Conservation (phyloP, 257 asterid genomes). For the Nicotiana benthamiana region DNA sequence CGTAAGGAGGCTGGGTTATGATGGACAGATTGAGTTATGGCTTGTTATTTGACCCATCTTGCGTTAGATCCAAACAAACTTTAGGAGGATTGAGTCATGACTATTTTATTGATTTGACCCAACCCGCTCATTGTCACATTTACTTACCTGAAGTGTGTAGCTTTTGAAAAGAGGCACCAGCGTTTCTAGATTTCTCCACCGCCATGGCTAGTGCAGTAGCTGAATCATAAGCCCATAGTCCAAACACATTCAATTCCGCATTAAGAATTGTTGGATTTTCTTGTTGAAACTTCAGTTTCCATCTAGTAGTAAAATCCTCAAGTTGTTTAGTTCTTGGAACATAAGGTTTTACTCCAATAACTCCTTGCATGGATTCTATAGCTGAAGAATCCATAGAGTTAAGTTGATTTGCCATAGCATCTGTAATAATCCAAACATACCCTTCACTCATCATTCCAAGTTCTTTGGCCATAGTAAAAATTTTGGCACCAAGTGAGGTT, state of each 20-base stretch:
- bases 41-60: neutral
- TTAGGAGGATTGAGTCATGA: neutral
- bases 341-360: constrained; percentile 41
- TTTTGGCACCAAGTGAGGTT: constrained; percentile 22
- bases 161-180: constrained; percentile 9
- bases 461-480: constrained; percentile 23
- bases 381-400: constrained; percentile 13
- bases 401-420: constrained; percentile 26
- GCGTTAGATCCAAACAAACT: neutral
- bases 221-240: constrained; percentile 52
- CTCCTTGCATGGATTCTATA: constrained; percentile 45
- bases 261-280: constrained; percentile 5
- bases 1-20: neutral
- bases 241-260: constrained; percentile 21
- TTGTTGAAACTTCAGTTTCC: constrained; percentile 18
- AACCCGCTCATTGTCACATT: neutral
- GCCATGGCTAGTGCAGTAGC: constrained; percentile 44
- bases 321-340: constrained; percentile 21
- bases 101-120: neutral
- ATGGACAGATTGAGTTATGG: neutral
- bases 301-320: constrained; percentile 18
- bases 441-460: constrained; percentile 40
- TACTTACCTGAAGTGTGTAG: constrained; percentile 12
- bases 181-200: constrained; percentile 21
- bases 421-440: constrained; percentile 45